Conservation (phyloP, 176 grass and related monocot genomes). For the Rhynchospora breviuscula region DNA sequence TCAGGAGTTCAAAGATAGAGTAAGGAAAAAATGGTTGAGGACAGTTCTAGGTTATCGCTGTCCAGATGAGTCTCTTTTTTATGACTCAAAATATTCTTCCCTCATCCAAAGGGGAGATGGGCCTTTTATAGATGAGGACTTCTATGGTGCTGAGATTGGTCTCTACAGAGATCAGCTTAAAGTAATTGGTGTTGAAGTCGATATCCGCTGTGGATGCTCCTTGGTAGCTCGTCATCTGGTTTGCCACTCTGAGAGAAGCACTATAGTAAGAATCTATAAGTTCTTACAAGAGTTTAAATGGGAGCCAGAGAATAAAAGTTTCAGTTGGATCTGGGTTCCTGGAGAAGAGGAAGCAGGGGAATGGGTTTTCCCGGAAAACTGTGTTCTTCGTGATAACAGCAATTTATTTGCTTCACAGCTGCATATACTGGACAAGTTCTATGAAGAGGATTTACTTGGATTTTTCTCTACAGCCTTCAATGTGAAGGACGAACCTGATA, state of each 20-base stretch:
- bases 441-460: conserved; percentile 30
- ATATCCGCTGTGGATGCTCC: conserved; percentile 15
- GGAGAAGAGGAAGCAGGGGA: conserved; percentile 16
- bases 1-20: conserved; percentile 26
- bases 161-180: conserved; percentile 32
- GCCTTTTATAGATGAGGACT: conserved; percentile 65
- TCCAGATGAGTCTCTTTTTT: conserved; percentile 47
- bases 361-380: conserved; percentile 43
- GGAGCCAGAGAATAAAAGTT: conserved; percentile 15
- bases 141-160: conserved; percentile 33
- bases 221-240: conserved; percentile 42
- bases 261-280: conserved; percentile 52
- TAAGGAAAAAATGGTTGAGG: conserved; percentile 47
- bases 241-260: conserved; percentile 28
- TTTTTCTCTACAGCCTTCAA: conserved; percentile 38
- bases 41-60: conserved; percentile 42
- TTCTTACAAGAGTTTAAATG: conserved; percentile 40
- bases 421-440: conserved; percentile 49
- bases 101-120: conserved; percentile 35
- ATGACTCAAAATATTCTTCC: conserved; percentile 34
- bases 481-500: conserved; percentile 30
- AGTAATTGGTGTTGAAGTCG: conserved; percentile 40
- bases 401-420: conserved; percentile 40
- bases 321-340: conserved; percentile 61
- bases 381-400: conserved; percentile 38